Evolutionary conservation across 768 basidiomycete species (phyloP).

Genomic region (Tylopilus felleus): DNA sequence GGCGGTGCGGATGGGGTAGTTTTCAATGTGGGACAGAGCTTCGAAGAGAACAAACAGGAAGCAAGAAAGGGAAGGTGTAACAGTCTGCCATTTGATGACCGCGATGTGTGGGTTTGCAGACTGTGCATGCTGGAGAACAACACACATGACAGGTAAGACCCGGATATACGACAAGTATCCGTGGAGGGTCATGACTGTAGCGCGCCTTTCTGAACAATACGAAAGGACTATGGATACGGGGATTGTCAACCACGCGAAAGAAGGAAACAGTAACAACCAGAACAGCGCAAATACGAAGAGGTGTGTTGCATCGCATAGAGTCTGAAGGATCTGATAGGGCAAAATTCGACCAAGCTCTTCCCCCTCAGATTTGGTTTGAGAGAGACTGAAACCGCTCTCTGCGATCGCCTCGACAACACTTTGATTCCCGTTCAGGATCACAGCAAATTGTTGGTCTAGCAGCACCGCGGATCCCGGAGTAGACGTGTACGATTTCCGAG

Average conservation of each 20-base stretch:
- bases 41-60: neutral
- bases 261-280: neutral
- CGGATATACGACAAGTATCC: too few relatives aligned
- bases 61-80: neutral
- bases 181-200: too few relatives aligned
- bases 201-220: too few relatives aligned
- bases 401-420: neutral
- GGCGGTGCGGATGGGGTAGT: neutral
- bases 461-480: neutral
- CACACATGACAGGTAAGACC: too few relatives aligned
- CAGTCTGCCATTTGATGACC: too few relatives aligned
- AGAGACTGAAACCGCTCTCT: neutral
- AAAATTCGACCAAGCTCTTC: neutral
- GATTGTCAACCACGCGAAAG: too few relatives aligned
- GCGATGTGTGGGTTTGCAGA: too few relatives aligned
- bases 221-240: too few relatives aligned
- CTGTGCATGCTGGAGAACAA: too few relatives aligned
- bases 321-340: neutral
- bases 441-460: neutral
- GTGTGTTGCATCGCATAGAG: neutral
- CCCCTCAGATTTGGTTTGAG: too few relatives aligned
- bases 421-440: neutral
- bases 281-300: neutral
- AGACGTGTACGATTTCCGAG: neutral
- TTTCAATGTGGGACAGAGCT: neutral